Evolutionary conservation across 352 stramenopile species (phyloP).

Genomic region (Blastocystis sp.): DNA sequence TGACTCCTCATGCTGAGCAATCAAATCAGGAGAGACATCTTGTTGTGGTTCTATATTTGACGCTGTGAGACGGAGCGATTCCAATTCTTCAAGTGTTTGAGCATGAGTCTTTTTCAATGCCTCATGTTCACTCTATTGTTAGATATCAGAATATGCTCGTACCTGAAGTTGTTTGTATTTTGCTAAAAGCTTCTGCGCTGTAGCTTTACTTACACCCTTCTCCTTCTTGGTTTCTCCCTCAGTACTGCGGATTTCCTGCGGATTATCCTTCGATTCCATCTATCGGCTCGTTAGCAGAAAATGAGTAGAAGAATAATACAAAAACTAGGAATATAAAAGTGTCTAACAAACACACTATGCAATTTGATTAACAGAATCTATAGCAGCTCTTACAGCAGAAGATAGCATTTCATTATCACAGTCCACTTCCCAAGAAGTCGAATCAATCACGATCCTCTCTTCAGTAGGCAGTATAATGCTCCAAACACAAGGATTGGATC

Average conservation of each 20-base stretch:
- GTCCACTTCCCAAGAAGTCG: not conserved
- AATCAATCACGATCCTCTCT: not conserved
- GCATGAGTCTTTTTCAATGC: not conserved
- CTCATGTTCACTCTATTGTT: conserved; percentile 29
- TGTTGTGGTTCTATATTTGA: not conserved
- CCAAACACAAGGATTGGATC: not conserved
- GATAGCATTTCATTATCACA: not conserved
- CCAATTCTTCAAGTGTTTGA: not conserved
- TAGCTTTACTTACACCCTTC: conserved; percentile 49
- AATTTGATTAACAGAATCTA: not conserved
- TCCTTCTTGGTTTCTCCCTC: conserved; percentile 27
- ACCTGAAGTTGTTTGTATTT: conserved; percentile 55
- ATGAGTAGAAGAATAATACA: not conserved
- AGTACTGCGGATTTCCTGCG: not conserved
- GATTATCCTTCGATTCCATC: not conserved
- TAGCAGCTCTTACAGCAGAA: not conserved
- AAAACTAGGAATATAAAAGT: not conserved
- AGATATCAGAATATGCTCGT: not conserved
- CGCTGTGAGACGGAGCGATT: not conserved
- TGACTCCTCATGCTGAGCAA: not conserved
- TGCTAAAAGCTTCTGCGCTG: conserved; percentile 35
- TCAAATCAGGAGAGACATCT: not conserved
- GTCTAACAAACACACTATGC: not conserved
- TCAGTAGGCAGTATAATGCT: not conserved
- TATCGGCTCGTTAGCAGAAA: not conserved